A percentile compares a stretch with the other conserved stretches of the same genome.
Conservation (phyloP, 2,329 filamentous ascomycete genomes). For the Botryotinia globosa region DNA sequence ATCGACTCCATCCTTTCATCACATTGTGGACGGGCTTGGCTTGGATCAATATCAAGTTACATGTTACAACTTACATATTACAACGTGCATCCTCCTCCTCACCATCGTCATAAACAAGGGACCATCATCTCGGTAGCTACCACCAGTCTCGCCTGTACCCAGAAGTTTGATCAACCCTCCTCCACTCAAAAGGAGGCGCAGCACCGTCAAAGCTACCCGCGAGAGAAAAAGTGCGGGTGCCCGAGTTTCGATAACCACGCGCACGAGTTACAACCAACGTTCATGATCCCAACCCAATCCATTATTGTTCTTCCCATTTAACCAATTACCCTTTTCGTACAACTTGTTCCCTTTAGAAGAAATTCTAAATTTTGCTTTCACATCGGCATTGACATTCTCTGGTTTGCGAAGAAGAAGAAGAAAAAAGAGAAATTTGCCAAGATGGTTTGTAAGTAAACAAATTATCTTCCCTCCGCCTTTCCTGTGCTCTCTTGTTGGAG, state of each 20-base stretch:
- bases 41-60: neutral
- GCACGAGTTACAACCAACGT: neutral
- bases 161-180: neutral
- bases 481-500: slow-evolving; percentile 26
- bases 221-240: neutral
- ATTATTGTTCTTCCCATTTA: neutral
- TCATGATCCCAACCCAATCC: slow-evolving; percentile 6
- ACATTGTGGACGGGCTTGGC: neutral
- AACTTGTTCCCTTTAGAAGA: neutral
- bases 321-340: neutral
- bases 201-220: slow-evolving; percentile 2
- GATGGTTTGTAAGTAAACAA: slow-evolving; percentile 29
- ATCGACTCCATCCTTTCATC: neutral
- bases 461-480: slow-evolving; percentile 5
- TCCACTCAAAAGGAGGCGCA: slow-evolving; percentile 18
- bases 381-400: neutral
- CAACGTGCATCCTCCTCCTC: neutral
- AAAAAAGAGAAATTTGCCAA: slow-evolving; percentile 18
- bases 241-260: slow-evolving; percentile 3
- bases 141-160: neutral
- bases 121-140: neutral
- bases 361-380: neutral
- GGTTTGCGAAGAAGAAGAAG: neutral
- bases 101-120: neutral
- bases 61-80: no score